These are phyloP conservation scores for Puccinia brachypodii DNA, from an alignment of 1,284 basidiomycete genomes.

Conservation along the genomic window DNA sequence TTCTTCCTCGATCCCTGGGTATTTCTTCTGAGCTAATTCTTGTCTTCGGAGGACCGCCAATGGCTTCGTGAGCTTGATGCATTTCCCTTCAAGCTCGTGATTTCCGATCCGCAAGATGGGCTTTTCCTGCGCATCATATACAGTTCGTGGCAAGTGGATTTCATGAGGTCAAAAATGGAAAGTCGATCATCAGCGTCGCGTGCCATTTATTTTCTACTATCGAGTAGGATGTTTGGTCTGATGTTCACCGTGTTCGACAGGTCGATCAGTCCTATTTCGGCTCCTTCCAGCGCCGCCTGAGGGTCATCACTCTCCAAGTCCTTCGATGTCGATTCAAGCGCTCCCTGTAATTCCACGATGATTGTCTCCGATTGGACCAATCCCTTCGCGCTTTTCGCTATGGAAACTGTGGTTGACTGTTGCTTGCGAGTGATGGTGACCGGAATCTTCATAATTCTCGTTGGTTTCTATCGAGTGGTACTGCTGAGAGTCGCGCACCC, in stretches of 20 bases:
- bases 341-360: constrained; percentile 45
- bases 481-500: too few relatives aligned
- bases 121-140: constrained; percentile 21
- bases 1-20: not conserved
- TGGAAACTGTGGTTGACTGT: not conserved
- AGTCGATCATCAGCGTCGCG: not conserved
- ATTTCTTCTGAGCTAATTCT: not conserved
- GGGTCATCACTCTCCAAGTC: not conserved
- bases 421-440: constrained; percentile 6
- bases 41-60: constrained; percentile 19
- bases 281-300: not conserved
- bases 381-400: not conserved
- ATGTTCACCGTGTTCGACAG: constrained; percentile 11
- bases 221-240: not conserved
- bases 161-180: not conserved
- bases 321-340: constrained; percentile 27
- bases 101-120: constrained; percentile 43
- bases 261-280: constrained; percentile 32
- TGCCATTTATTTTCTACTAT: not conserved
- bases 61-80: constrained; percentile 21
- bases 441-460: constrained; percentile 13
- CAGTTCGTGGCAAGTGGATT: too few relatives aligned
- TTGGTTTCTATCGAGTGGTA: too few relatives aligned
- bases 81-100: constrained; percentile 46
- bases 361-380: constrained; percentile 27